A percentile compares a stretch with the other conserved stretches of the same genome.
Conservation (phyloP, 169 alveolate species). For the Eimeria tenella region DNA sequence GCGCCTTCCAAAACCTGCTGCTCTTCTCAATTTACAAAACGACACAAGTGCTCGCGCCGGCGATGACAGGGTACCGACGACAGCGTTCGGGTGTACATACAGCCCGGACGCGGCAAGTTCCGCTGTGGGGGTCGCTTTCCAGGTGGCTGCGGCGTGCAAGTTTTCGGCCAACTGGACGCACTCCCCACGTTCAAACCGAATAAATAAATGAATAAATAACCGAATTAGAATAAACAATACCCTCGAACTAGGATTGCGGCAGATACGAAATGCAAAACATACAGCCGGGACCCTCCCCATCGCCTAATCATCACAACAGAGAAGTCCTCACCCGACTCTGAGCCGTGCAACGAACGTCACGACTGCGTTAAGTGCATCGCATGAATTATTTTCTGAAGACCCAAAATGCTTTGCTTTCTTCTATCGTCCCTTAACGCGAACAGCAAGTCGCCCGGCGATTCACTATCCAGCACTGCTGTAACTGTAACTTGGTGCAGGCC, state of each 20-base stretch:
- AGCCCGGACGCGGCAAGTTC: conserved; percentile 7
- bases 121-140: not conserved
- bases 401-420: conserved; percentile 21
- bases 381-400: conserved; percentile 47
- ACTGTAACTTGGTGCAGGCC: conserved; percentile 38
- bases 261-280: not conserved
- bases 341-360: not conserved
- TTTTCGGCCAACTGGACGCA: not conserved
- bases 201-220: not conserved
- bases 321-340: not conserved
- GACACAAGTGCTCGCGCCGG: not conserved
- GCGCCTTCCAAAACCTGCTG: conserved; percentile 5
- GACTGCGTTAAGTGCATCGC: conserved; percentile 33
- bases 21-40: not conserved
- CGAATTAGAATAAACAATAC: not conserved
- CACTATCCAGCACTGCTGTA: conserved; percentile 25
- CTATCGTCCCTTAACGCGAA: conserved; percentile 35
- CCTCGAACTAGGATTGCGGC: not conserved
- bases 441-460: conserved; percentile 19
- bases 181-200: not conserved
- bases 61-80: not conserved
- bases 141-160: not conserved
- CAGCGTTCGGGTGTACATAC: conserved; percentile 16
- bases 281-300: not conserved
- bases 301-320: not conserved